Base-by-base conservation (phyloP, 1,139 yeast species). In the Suhomyces guaymorum region DNA sequence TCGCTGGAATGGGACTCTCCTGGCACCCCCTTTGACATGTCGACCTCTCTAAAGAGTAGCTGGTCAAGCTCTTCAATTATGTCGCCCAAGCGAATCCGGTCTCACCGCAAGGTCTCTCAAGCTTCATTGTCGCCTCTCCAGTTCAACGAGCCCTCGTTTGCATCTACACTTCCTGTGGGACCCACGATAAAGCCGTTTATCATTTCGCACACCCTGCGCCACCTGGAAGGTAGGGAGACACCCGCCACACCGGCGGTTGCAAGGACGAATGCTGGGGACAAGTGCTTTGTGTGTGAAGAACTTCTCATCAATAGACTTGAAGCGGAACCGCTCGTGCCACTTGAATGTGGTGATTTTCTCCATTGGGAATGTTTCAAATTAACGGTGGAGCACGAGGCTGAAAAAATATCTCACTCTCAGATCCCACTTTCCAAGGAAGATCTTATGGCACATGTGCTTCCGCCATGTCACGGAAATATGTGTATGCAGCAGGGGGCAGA, bases 221-320 rank as follows among this genome's bases (percentile, higher is more conserved):
- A n/a, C n/a, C n/a, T n/a, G n/a, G n/a, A n/a, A n/a, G n/a, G n/a
- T n/a, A n/a, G n/a, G n/a, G n/a, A n/a, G n/a, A n/a, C n/a, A n/a
- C n/a, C n/a, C n/a, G n/a, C n/a, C n/a, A n/a, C n/a, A n/a, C n/a
- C n/a, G n/a, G n/a, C n/a, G n/a, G n/a, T n/a, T 12, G 12, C 28
- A 13, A 32, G 12, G 38, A 38, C 14, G 16, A 12, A 11, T 11
- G 35, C 35, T 6, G 33, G 19, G 5, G 46, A 38, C n/a, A 48
- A 38, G 14, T 69, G 75, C 38, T 63, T 60, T 29, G 55, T 69
- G 7, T 69, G 75, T 44, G 59, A 57, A 10, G 74, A 69, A 35
- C 45, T 51, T 8, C 51, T 68, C 10, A 51, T 57, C 29, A 54
- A 61, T 10, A 63, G 59, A 30, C 52, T 69, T n/a, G 51, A 48